Evolutionary conservation across 345 rosid species (phyloP), one percentile per base, ranked within the genome.

Genomic region (Cochlearia excelsa): DNA sequence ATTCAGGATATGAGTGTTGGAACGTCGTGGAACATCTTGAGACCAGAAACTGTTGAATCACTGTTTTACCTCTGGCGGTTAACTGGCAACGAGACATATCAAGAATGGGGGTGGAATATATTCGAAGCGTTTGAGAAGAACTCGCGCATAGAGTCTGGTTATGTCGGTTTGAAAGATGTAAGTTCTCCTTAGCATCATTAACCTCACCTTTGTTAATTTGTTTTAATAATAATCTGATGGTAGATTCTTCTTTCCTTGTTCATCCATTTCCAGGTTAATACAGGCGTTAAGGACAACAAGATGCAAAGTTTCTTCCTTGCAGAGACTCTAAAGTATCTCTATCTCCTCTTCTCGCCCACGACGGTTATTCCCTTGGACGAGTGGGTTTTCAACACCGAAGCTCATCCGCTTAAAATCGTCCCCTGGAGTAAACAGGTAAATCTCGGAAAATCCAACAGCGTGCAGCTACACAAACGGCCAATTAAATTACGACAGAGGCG

Each of bases 101-200:
- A 81, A 75, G 99, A 90, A n/a, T 94, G 99, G 99, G 99, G 90
- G 55, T 93, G 99, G 99, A 81, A 87, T 74, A 93, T 93, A 54
- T 93, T 93, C 63, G 85, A 87, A 73, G 97, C 97, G 5, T 93
- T 93, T 69, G 97, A 89, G 64, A 89, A 75, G 75, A 85, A 87
- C 70, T 93, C 96, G 1, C 96, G 92, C 4, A 56, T 81, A 37
- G 95, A 87, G 59, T 57, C 83, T 2, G 97, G 99, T 73, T 93
- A 87, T 59, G 99, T 89, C 11, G 99, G 97, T 46, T 81, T 89
- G 37, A 93, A 85, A 51, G 99, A 93, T 81, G 99, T 93, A 85
- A 75, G 96, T 5, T 50, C 11, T 64, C 10, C 9, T 5, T 10
- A 11, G 16, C 9, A 59, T 40, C 51, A 11, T 30, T 37, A 46